These are phyloP conservation scores for Babesia bovis DNA, from an alignment of 169 alveolate species.

Conservation along the genomic window DNA sequence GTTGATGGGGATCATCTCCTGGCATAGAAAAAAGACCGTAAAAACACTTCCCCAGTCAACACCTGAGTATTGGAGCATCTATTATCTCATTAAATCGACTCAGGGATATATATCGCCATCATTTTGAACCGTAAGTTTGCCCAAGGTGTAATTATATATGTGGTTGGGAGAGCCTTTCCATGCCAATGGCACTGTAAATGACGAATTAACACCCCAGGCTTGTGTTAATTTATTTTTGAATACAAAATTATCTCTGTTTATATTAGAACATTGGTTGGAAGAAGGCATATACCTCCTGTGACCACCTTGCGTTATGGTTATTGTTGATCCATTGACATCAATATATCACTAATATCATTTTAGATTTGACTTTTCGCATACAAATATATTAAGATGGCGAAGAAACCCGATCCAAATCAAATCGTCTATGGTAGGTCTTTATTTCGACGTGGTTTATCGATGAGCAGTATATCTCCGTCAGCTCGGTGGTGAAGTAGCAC, in stretches of 20 bases:
- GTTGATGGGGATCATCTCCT: constrained; percentile 26
- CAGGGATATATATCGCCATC: constrained; percentile 5
- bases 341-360: neutral
- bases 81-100: neutral
- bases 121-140: constrained; percentile 16
- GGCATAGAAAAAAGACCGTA: constrained; percentile 3
- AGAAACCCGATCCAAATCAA: constrained; percentile 81
- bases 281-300: too few relatives aligned
- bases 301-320: too few relatives aligned
- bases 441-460: neutral
- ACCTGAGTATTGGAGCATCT: constrained; percentile 1
- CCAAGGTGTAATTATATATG: too few relatives aligned
- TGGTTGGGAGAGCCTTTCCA: too few relatives aligned
- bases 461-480: constrained; percentile 90
- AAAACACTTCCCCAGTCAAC: neutral
- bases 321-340: too few relatives aligned
- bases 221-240: too few relatives aligned
- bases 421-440: constrained; percentile 72
- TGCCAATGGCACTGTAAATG: too few relatives aligned
- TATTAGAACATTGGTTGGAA: too few relatives aligned
- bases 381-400: constrained; percentile 65
- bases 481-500: constrained; percentile 97
- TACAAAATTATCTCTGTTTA: too few relatives aligned
- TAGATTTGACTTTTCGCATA: neutral
- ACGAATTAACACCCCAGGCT: too few relatives aligned